Base-by-base conservation (phyloP, 257 asterid species). In the Salvia miltiorrhiza region DNA sequence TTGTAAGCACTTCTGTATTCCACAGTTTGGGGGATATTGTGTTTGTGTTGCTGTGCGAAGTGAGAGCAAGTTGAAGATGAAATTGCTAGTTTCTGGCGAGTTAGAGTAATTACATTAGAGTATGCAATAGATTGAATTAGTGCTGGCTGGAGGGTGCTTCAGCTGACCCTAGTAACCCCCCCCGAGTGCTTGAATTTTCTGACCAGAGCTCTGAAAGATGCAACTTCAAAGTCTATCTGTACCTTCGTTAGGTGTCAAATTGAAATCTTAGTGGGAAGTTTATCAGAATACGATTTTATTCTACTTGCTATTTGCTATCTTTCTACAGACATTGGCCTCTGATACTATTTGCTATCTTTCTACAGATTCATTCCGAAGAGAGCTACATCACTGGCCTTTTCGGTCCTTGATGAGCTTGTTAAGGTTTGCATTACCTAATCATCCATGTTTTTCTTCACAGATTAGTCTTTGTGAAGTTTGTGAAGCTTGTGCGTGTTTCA, bases 381-480 rank as follows among this genome's bases (percentile, higher is more conserved):
- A 83, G 98, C 97, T 76, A 81, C 96, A 28, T 81, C 97, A 23
- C 78, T 89, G 55, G 98, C 96, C 1, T 83, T 87, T 77, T 80
- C 88, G 63, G 77, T 87, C 62, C 82, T 89, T 37, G 71, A 66
- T 63, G 93, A 89, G 83, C 89, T 92, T 16, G 80, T 85, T 40
- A 72, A 87, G 95, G 98, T 92, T 57, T 30, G 93, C 47, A 65
- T 54, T 71, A 5, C 39, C 41, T 21, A 54, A 19, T 24, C 61
- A 43, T 32, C 50, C n/a, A n/a, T n/a, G n/a, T n/a, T n/a, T 55
- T 72, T 30, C 43, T 56, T 52, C 63, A 33, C 49, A 57, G n/a
- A n/a, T n/a, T n/a, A n/a, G n/a, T n/a, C n/a, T n/a, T n/a, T n/a
- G n/a, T n/a, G n/a, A n/a, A n/a, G n/a, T n/a, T n/a, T n/a, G n/a